Evolutionary conservation across 345 rosid species (phyloP).

Genomic region (Ailanthus altissimus): DNA sequence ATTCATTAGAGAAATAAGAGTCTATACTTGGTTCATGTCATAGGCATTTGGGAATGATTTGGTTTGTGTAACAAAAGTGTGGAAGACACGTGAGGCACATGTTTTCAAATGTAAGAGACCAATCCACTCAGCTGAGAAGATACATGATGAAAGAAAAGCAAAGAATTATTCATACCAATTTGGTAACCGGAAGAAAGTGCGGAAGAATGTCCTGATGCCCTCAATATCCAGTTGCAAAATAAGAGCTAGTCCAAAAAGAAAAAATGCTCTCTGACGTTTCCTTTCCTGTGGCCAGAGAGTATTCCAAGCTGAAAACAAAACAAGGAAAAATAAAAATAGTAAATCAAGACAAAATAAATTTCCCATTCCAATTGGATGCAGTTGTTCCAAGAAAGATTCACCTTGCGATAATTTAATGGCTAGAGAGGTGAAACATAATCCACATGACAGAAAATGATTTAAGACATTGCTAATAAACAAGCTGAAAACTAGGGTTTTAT

Average conservation of each 20-base stretch:
- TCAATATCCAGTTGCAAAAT: conserved; percentile 78
- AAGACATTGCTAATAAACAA: background rate
- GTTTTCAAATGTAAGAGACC: background rate
- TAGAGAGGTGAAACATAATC: background rate
- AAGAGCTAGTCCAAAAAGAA: conserved; percentile 91
- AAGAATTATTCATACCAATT: conserved; percentile 54
- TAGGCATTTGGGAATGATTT: background rate
- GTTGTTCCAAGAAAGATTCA: background rate
- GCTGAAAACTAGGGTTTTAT: background rate
- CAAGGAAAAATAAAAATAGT: background rate
- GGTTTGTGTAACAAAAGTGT: background rate
- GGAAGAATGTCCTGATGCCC: conserved; percentile 80
- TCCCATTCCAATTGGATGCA: background rate
- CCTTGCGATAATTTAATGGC: background rate
- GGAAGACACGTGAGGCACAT: background rate
- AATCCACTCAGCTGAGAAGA: background rate
- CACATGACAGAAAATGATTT: conserved; percentile 3
- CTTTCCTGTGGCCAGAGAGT: conserved; percentile 94
- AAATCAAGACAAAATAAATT: conserved; percentile 17
- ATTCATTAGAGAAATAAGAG: background rate
- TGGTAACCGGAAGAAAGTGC: conserved; percentile 83
- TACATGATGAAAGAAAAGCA: background rate
- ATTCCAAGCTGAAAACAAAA: conserved; percentile 76
- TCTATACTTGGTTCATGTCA: background rate
- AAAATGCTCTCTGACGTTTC: conserved; percentile 92